Percentiles rank a stretch among this genome's conserved stretches.
Evolutionary conservation across 2,329 filamentous ascomycete species (phyloP).

Genomic region (Balansia obtecta): DNA sequence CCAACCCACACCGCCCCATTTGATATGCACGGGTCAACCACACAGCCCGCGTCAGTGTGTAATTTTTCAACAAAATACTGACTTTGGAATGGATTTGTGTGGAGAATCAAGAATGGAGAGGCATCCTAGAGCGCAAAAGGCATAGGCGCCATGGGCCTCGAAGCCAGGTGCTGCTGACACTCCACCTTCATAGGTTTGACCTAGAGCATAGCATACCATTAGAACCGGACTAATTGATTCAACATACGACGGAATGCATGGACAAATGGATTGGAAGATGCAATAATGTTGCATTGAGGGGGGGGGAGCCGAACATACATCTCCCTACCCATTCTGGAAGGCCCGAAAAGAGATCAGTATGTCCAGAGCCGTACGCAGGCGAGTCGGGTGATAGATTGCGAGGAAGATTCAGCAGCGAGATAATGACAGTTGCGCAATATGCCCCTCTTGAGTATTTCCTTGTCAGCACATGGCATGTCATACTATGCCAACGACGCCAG

Average conservation of each 20-base stretch:
- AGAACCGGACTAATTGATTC: slow-evolving; percentile 7
- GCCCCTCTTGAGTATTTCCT: slow-evolving; percentile 49
- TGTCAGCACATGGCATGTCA: slow-evolving; percentile 1
- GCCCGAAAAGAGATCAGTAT: slow-evolving; percentile 53
- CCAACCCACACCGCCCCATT: not conserved
- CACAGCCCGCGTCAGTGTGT: not conserved
- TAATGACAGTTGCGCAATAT: slow-evolving; percentile 78
- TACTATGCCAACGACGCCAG: too few relatives aligned
- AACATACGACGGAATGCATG: slow-evolving; percentile 5
- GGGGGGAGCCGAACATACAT: slow-evolving; percentile 43
- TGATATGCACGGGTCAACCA: not conserved
- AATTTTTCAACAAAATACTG: slow-evolving; percentile 21
- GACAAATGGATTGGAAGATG: slow-evolving; percentile 7
- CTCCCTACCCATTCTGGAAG: slow-evolving; percentile 68
- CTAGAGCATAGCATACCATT: slow-evolving; percentile 26
- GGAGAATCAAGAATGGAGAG: slow-evolving; percentile 77
- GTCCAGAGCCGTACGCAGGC: slow-evolving; percentile 49
- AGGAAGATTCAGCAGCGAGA: slow-evolving; percentile 74
- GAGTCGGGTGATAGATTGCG: slow-evolving; percentile 64
- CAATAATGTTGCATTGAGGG: not conserved
- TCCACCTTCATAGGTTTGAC: slow-evolving; percentile 90
- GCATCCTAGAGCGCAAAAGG: slow-evolving; percentile 85
- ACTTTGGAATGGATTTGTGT: slow-evolving; percentile 60
- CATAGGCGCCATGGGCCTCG: slow-evolving; percentile 93
- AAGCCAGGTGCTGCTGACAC: slow-evolving; percentile 75